phyloP scores from a whole-genome alignment of 108 stramenopile species.

The Skeletonema menzelii region DNA sequence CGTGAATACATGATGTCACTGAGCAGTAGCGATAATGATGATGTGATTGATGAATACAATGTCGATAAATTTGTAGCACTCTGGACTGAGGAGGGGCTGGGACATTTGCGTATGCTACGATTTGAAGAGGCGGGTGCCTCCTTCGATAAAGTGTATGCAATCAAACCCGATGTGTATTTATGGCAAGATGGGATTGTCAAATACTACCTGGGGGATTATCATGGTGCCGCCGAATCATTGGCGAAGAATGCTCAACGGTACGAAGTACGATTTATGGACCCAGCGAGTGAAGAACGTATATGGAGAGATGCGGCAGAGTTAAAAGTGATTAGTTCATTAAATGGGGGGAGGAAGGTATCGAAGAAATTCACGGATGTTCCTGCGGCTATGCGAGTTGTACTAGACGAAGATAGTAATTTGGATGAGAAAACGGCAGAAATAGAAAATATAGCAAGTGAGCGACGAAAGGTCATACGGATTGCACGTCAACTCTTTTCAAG shows the following conservation, averaged over 20 bases:
- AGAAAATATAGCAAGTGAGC: slow-evolving; percentile 23
- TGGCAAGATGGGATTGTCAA: slow-evolving; percentile 83
- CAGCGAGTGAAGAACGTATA: slow-evolving; percentile 82
- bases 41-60: slow-evolving; percentile 48
- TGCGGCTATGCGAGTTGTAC: slow-evolving; percentile 11
- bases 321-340: slow-evolving; percentile 39
- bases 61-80: slow-evolving; percentile 56
- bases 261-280: slow-evolving; percentile 59
- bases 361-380: slow-evolving; percentile 5
- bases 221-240: slow-evolving; percentile 61
- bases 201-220: slow-evolving; percentile 65
- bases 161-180: slow-evolving; percentile 75
- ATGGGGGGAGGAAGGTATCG: slow-evolving; percentile 18
- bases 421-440: slow-evolving; percentile 19
- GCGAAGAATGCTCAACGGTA: slow-evolving; percentile 55
- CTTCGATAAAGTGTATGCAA: slow-evolving; percentile 64
- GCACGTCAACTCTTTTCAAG: slow-evolving; percentile 68
- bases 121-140: slow-evolving; percentile 55
- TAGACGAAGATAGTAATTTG: slow-evolving; percentile 5
- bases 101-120: slow-evolving; percentile 55
- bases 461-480: slow-evolving; percentile 60
- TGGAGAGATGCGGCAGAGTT: slow-evolving; percentile 80
- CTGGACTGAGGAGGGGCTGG: slow-evolving; percentile 64
- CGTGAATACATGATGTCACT: slow-evolving; percentile 57
- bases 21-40: slow-evolving; percentile 35